phyloP scores from a whole-genome alignment of 2,329 filamentous ascomycete species.

The Curvularia lunata region DNA sequence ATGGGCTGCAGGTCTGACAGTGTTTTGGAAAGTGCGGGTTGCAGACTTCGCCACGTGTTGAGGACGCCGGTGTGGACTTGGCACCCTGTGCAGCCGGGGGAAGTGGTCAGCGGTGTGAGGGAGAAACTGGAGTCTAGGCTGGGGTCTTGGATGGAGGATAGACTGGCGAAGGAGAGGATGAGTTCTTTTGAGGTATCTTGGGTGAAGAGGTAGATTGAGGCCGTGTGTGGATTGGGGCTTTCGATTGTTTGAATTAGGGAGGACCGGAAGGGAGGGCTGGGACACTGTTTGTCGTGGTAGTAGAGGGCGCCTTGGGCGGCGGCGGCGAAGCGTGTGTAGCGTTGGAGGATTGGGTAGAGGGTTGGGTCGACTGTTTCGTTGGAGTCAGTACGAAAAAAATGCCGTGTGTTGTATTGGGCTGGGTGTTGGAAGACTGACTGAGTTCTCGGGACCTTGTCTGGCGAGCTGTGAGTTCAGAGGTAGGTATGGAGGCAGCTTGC shows the following conservation, averaged over 20 bases:
- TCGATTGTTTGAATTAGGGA: constrained; percentile 15
- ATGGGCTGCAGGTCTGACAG: constrained; percentile 52
- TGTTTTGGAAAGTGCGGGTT: constrained; percentile 48
- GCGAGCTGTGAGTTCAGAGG: constrained; percentile 1
- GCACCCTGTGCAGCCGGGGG: constrained; percentile 51
- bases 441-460: constrained; percentile 8
- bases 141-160: constrained; percentile 20
- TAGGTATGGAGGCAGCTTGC: constrained; percentile 10
- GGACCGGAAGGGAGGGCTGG: constrained; percentile 20
- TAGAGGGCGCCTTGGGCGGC: constrained; percentile 25
- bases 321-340: constrained; percentile 25
- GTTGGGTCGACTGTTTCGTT: constrained; percentile 10
- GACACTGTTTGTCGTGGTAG: constrained; percentile 14
- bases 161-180: constrained; percentile 23
- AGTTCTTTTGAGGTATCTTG: constrained; percentile 18
- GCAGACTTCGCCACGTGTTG: constrained; percentile 61
- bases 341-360: constrained; percentile 17
- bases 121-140: constrained; percentile 21
- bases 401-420: not conserved
- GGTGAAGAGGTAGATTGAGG: constrained; percentile 21
- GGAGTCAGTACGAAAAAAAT: not conserved
- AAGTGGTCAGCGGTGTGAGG: constrained; percentile 13
- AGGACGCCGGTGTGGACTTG: constrained; percentile 64
- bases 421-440: constrained; percentile 3
- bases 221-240: constrained; percentile 13